Conservation (phyloP, 441 rosid species). For the Cnidoscolus chayamansa region DNA sequence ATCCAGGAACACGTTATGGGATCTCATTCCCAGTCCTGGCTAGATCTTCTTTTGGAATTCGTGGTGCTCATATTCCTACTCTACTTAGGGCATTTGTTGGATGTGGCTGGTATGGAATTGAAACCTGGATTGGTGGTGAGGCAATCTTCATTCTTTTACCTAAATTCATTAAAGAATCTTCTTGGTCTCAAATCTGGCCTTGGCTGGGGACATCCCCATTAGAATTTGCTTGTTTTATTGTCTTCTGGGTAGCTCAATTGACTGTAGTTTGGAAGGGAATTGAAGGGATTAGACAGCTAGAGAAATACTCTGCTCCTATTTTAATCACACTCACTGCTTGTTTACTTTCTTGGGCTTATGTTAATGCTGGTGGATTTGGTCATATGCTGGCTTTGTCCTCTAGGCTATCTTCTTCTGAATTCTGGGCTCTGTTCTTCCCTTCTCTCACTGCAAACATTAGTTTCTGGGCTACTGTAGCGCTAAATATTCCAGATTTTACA, state of each 20-base stretch:
- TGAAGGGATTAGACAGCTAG: constrained; percentile 67
- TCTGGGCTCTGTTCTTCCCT: constrained; percentile 85
- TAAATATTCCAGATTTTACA: constrained; percentile 88
- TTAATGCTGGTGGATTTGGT: constrained; percentile 70
- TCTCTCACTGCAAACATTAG: constrained; percentile 91
- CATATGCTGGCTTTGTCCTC: constrained; percentile 71
- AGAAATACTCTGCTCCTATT: constrained; percentile 79
- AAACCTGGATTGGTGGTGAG: constrained; percentile 96
- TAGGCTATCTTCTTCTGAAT: constrained; percentile 53
- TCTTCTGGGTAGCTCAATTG: constrained; percentile 75
- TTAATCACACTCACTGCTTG: constrained; percentile 57
- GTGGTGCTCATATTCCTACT: constrained; percentile 87
- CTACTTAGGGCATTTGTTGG: constrained; percentile 83
- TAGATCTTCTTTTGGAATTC: constrained; percentile 82
- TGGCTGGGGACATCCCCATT: constrained; percentile 88
- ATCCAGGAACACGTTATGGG: constrained; percentile 76
- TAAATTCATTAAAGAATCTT: constrained; percentile 38
- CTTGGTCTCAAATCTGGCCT: constrained; percentile 41
- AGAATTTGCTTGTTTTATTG: constrained; percentile 73
- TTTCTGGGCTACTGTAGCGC: constrained; percentile 90
- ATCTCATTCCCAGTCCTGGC: constrained; percentile 85
- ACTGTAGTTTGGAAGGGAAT: constrained; percentile 71
- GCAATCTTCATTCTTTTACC: constrained; percentile 83
- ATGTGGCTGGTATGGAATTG: constrained; percentile 97
- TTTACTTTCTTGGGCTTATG: constrained; percentile 73